Conservation (phyloP, 2,329 filamentous ascomycete species). For the Pyrenochaeta sp. region DNA sequence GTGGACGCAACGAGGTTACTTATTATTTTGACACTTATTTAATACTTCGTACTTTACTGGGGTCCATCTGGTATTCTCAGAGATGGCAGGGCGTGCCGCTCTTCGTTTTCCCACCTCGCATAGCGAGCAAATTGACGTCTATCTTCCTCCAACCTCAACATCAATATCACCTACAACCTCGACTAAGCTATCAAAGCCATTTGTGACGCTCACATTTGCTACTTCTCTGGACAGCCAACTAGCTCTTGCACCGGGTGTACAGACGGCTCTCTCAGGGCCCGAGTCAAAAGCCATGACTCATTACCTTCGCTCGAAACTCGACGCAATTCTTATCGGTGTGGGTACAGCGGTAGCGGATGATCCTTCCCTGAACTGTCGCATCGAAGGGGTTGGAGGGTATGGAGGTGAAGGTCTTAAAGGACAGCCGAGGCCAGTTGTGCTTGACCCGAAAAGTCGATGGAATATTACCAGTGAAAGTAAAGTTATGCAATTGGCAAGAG, state of each 20-base stretch:
- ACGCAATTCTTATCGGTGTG: slow-evolving; percentile 84
- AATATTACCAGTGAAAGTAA: slow-evolving; percentile 65
- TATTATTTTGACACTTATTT: too few species aligned
- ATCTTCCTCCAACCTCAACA: slow-evolving; percentile 51
- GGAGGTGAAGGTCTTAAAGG: slow-evolving; percentile 59
- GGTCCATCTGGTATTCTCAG: too few species aligned
- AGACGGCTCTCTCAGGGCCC: slow-evolving; percentile 82
- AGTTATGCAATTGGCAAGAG: slow-evolving; percentile 69
- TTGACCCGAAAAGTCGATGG: slow-evolving; percentile 84
- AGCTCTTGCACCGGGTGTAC: slow-evolving; percentile 77
- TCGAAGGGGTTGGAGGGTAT: slow-evolving; percentile 66
- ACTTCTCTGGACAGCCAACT: slow-evolving; percentile 86
- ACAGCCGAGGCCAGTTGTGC: slow-evolving; percentile 81
- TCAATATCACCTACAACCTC: slow-evolving; percentile 7
- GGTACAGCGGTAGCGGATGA: slow-evolving; percentile 86
- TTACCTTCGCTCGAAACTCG: slow-evolving; percentile 80
- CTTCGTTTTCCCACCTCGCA: slow-evolving; percentile 53
- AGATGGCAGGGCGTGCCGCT: slow-evolving; percentile 29
- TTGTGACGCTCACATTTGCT: slow-evolving; percentile 82
- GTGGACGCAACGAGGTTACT: too few species aligned
- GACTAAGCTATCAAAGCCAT: slow-evolving; percentile 15
- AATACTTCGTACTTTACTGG: too few species aligned
- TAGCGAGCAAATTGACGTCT: slow-evolving; percentile 58
- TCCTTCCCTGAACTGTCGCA: slow-evolving; percentile 83
- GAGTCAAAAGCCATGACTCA: slow-evolving; percentile 93